These are phyloP conservation scores for Neofusicoccum umdonicola DNA, from an alignment of 2,329 filamentous ascomycete species.

Conservation along the genomic window DNA sequence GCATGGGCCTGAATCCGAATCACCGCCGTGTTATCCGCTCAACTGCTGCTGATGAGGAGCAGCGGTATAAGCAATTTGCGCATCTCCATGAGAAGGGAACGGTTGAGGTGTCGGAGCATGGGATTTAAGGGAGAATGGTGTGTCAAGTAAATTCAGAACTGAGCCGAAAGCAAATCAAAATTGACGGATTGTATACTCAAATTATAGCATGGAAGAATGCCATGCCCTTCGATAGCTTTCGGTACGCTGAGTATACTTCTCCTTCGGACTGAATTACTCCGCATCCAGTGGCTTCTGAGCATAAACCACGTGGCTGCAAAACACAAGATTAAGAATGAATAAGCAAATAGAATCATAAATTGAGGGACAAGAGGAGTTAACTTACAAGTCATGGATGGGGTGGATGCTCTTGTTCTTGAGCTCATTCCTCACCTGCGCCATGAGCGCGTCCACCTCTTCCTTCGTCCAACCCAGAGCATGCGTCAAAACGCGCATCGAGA, in stretches of 20 bases:
- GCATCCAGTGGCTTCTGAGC: neutral
- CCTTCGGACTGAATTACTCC: neutral
- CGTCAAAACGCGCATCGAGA: conserved; percentile 23
- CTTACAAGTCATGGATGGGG: neutral
- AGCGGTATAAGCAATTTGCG: conserved; percentile 24
- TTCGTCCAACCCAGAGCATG: conserved; percentile 23
- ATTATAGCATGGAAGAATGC: too few relatives aligned
- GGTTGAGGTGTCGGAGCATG: neutral
- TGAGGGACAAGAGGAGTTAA: too few relatives aligned
- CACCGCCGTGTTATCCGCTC: conserved; percentile 24
- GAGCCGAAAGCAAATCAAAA: neutral
- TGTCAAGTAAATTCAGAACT: neutral
- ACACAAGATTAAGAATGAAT: too few relatives aligned
- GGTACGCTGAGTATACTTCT: too few relatives aligned
- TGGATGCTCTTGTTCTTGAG: conserved; percentile 23
- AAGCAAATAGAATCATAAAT: neutral
- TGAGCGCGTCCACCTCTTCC: conserved; percentile 27
- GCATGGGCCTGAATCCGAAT: conserved; percentile 33
- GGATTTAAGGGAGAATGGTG: neutral
- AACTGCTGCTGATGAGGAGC: conserved; percentile 25
- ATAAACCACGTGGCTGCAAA: neutral
- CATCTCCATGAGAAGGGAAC: neutral
- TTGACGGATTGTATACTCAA: too few relatives aligned
- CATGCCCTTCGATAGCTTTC: too few relatives aligned
- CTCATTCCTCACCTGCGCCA: conserved; percentile 24